Conservation (phyloP, 371 early-diverging fungal genomes). For the Haplosporangium sp. region DNA sequence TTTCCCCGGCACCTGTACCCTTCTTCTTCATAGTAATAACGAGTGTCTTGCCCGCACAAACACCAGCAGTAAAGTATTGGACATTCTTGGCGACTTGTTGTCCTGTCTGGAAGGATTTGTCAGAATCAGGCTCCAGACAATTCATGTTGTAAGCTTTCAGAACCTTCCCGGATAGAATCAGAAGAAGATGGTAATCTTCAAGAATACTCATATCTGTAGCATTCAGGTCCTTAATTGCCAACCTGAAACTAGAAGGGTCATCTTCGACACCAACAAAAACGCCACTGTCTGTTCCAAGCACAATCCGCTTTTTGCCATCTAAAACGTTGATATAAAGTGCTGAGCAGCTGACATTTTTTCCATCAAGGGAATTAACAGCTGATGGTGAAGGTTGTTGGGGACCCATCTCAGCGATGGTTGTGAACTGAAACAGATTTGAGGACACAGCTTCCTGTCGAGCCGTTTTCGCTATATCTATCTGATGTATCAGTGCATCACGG, state of each 20-base stretch:
- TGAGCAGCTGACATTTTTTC: constrained; percentile 75
- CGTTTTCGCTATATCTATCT: constrained; percentile 65
- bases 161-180: constrained; percentile 72
- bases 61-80: constrained; percentile 84
- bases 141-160: constrained; percentile 83
- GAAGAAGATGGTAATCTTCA: constrained; percentile 75
- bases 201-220: constrained; percentile 88
- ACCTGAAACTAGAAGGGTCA: constrained; percentile 51
- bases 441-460: constrained; percentile 69
- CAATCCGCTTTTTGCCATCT: constrained; percentile 73
- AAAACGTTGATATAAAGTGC: constrained; percentile 68
- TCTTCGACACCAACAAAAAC: constrained; percentile 71
- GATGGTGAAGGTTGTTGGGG: constrained; percentile 70
- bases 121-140: constrained; percentile 64
- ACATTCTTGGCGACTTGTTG: constrained; percentile 82
- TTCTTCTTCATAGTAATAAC: constrained; percentile 52
- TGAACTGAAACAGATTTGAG: constrained; percentile 70
- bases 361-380: constrained; percentile 61
- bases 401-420: constrained; percentile 58
- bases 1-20: constrained; percentile 29
- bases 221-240: constrained; percentile 77
- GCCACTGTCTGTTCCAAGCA: constrained; percentile 89
- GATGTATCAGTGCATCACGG: constrained; percentile 82
- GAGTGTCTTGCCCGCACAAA: constrained; percentile 41
- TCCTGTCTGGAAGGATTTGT: constrained; percentile 61